A percentile compares a stretch with the other conserved stretches of the same genome.
These are phyloP conservation scores for Circinella umbellata DNA, from an alignment of 371 early-diverging fungal genomes.

Conservation along the genomic window DNA sequence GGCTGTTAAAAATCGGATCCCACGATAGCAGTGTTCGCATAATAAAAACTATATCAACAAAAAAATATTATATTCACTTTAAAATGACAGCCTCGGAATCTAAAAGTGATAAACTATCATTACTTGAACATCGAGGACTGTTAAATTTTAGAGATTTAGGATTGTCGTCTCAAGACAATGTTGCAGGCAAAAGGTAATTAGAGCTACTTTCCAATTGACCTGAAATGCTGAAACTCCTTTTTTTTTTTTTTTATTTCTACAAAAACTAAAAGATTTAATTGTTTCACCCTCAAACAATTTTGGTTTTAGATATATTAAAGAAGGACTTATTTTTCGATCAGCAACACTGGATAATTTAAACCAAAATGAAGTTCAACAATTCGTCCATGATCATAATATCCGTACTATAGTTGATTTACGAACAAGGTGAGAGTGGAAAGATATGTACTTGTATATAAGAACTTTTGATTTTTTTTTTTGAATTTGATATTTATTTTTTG, in stretches of 20 bases:
- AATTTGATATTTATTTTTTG: background rate
- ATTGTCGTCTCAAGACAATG: slow-evolving; percentile 17
- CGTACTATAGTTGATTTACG: slow-evolving; percentile 38
- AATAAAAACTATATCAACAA: too few species aligned
- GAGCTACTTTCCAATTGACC: too few species aligned
- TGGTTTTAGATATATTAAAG: slow-evolving; percentile 27
- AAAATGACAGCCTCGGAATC: background rate
- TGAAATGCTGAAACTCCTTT: too few species aligned
- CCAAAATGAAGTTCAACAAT: slow-evolving; percentile 20
- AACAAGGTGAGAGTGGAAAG: slow-evolving; percentile 27
- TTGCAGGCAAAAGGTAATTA: slow-evolving; percentile 8
- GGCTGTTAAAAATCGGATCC: too few species aligned
- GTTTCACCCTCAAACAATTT: too few species aligned
- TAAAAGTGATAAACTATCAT: background rate
- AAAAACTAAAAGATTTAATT: too few species aligned
- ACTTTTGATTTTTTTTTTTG: background rate
- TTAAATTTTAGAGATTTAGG: slow-evolving; percentile 28
- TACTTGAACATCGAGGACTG: slow-evolving; percentile 14
- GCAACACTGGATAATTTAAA: slow-evolving; percentile 32
- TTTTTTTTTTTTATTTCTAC: background rate
- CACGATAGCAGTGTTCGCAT: too few species aligned
- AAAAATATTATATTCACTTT: background rate
- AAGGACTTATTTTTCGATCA: slow-evolving; percentile 35
- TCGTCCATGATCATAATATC: slow-evolving; percentile 25
- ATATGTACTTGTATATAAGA: too few species aligned